These are phyloP conservation scores for Auxenochlorella pyrenoidosa DNA, from an alignment of 139 green algal species.

Conservation along the genomic window DNA sequence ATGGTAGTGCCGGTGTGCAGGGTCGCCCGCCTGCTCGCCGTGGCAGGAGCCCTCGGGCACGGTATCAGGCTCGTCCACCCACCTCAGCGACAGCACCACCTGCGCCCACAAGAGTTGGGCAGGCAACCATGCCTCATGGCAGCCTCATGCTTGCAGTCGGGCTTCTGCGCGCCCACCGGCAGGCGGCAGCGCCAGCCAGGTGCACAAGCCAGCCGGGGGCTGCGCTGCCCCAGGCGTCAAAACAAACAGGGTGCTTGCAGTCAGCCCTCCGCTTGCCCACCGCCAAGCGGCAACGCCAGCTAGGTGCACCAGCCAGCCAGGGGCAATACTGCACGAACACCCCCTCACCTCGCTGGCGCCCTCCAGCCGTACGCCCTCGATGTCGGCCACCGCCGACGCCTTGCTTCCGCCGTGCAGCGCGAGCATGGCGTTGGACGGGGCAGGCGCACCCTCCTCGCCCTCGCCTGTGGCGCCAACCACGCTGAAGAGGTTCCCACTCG, in stretches of 20 bases:
- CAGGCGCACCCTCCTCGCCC: background rate
- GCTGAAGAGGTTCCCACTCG: background rate
- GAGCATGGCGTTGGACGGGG: background rate
- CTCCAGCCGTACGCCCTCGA: background rate
- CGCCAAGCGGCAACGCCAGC: no score
- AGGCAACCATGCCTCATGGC: no score
- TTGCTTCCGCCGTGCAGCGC: background rate
- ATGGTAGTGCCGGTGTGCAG: background rate
- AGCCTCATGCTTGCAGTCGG: no score
- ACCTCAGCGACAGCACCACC: background rate
- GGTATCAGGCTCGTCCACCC: background rate
- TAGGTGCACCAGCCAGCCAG: no score
- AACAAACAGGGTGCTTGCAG: no score
- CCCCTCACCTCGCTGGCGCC: background rate
- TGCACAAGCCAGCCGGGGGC: no score
- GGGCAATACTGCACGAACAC: no score
- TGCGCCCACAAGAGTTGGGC: background rate
- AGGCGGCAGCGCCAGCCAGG: no score
- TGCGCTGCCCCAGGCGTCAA: no score
- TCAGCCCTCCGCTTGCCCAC: no score
- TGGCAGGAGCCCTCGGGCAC: background rate
- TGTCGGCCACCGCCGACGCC: background rate
- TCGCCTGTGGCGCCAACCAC: background rate
- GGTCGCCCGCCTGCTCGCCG: background rate
- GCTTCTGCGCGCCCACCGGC: no score